phyloP scores from a whole-genome alignment of 176 grass and related monocot species.

The Oryza longistaminata region DNA sequence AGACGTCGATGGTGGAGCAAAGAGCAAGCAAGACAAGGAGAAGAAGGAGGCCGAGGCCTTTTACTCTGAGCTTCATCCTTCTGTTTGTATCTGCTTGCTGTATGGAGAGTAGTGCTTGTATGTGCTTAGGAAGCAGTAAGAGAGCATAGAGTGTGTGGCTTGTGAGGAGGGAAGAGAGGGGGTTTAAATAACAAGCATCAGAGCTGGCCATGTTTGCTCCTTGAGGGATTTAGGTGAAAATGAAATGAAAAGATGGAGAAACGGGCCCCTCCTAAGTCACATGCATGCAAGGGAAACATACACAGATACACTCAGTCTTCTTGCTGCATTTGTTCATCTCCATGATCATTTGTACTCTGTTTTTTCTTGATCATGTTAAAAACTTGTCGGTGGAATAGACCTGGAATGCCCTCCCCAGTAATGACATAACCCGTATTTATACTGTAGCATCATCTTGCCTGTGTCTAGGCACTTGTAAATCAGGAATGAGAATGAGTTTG shows the following conservation, averaged over 20 bases:
- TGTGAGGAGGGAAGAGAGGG: conserved; percentile 41
- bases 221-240: conserved; percentile 34
- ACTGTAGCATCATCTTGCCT: not conserved
- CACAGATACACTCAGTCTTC: conserved; percentile 4
- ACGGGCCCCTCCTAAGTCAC: conserved; percentile 42
- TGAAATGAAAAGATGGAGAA: conserved; percentile 36
- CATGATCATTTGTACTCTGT: conserved; percentile 17
- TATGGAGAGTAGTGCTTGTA: conserved; percentile 52
- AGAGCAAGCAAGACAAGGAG: conserved; percentile 62
- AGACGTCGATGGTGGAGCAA: conserved; percentile 72
- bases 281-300: conserved; percentile 37
- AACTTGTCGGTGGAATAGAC: conserved; percentile 29
- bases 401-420: not conserved
- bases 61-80: conserved; percentile 62
- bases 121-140: conserved; percentile 14
- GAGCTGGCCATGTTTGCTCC: conserved; percentile 44
- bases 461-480: not conserved
- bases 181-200: conserved; percentile 66
- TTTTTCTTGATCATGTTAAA: conserved; percentile 21
- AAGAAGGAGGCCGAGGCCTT: conserved; percentile 69
- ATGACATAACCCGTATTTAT: not conserved
- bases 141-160: conserved; percentile 10
- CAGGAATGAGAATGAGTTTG: not conserved
- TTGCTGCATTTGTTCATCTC: conserved; percentile 37
- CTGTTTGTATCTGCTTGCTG: conserved; percentile 52